Conservation (phyloP, 495 filamentous ascomycete species). For the Tuber aestivum region DNA sequence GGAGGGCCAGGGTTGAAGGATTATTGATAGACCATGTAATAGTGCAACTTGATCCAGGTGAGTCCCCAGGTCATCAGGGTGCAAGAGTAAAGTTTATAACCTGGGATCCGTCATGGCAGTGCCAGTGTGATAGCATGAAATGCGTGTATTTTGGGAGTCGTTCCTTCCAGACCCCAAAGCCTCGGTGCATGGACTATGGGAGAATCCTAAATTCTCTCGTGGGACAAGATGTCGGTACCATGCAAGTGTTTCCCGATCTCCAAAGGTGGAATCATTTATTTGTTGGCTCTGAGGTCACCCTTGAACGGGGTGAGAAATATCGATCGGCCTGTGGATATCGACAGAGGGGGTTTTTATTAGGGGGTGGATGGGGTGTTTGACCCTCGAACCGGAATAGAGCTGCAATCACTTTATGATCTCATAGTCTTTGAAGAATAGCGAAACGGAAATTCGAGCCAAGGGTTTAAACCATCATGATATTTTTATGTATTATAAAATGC, state of each 20-base stretch:
- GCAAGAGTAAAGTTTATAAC: too few species aligned
- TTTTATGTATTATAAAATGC: background rate
- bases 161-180: too few species aligned
- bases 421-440: background rate
- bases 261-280: background rate
- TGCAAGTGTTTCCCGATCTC: background rate
- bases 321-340: background rate
- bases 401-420: background rate
- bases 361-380: background rate
- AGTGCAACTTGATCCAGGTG: too few species aligned
- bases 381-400: background rate
- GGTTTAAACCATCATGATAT: background rate
- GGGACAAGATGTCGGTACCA: too few species aligned
- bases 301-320: background rate
- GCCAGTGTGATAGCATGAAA: too few species aligned
- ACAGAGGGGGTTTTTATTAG: background rate
- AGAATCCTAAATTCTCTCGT: background rate
- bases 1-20: too few species aligned
- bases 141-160: too few species aligned
- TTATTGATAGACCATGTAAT: too few species aligned
- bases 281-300: background rate
- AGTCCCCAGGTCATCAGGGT: too few species aligned
- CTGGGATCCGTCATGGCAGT: too few species aligned
- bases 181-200: too few species aligned
- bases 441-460: background rate